Base-by-base conservation (phyloP, 257 asterid genomes). In the Primulina tabacum region DNA sequence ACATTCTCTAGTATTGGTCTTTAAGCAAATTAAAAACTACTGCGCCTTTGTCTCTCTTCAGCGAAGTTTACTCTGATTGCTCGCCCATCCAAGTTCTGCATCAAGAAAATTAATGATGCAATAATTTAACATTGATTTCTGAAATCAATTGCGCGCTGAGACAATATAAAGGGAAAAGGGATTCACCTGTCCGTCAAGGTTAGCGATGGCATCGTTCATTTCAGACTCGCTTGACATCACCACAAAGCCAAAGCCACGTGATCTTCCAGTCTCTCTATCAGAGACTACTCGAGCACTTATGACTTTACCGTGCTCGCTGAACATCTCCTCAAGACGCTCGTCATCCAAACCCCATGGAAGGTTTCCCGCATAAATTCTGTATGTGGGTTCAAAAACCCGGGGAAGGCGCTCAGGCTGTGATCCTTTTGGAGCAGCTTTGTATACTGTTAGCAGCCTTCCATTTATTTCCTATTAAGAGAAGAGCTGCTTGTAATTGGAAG, bases 181-280 rank as follows among this genome's bases (percentile, higher is more conserved):
- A 20, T 69, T 77, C 81, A 91, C 99, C 93, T 88, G 88, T 63
- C 97, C 96, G 71, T 94, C 97, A 16, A 94, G 97, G 79, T 78
- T 85, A 18, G 95, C 85, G 35, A 94, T 91, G 77, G 97, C 97
- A 66, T 86, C 92, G 26, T 86, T 88, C 89, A 84, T 79, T 80
- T 94, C 98, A 3, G 90, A 73, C 75, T 88, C 93, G 60, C 80
- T 85, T 7, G 97, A 80, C 99, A 94, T 89, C 34, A 65, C 83
- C 21, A 94, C 94, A 72, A 94, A 94, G 55, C 99, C 99, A 81
- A 91, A 94, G 69, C 99, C 99, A 7, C 97, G 90, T 6, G 99
- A 94, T 61, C 95, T 72, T 50, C 95, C 90, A 55, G 84, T 81
- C 8, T 94, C 97, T 77, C 96, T 83, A 68, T 91, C 97, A 38